Base-by-base conservation (phyloP, 2,329 filamentous ascomycete genomes). In the Metarhizium rileyi region DNA sequence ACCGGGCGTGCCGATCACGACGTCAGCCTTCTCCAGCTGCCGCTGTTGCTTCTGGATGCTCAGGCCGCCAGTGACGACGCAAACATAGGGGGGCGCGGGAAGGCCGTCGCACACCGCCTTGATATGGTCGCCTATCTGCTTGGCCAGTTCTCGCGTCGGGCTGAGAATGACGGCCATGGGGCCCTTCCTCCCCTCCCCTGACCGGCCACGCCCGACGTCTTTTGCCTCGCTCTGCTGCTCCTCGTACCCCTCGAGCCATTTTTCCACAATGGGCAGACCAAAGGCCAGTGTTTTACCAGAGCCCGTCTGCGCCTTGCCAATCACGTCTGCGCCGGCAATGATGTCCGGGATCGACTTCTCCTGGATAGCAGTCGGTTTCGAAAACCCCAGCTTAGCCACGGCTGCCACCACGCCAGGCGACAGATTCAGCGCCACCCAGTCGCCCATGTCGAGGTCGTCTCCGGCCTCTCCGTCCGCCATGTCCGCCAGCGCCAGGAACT, bases 221-320 rank as follows among this genome's bases (percentile, higher is more conserved):
- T 50, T 50, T 56, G 20, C 50, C 46, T 62, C 53, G 48, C 70
- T 66, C 18, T 65, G 61, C 22, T 61, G 60, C 14, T 63, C 65
- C 40, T 66, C 65, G 25, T 64, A 66, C 50, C 62, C 62, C 52
- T 78, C 76, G 35, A 98, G 69, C 74, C 85, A 96, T 49, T 78
- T 76, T 66, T 98, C 90, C 9, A 97, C 73, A 50, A 98, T 93
- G 0, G 93, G 93, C 54, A 98, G 90, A 1, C 86, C 89, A 66
- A 95, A 98, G 0, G 93, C 91, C 42, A 98, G 72, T 0, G 93
- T 98, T 70, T 98, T 98, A 58, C 93, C 93, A 14, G 93, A 97
- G 56, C 93, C 93, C 0, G 93, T 98, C 10, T 91, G 86, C 2
- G 93, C 93, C 70, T 98, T 98, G 40, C 93, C 93, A 55, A 98